A percentile compares a stretch with the other conserved stretches of the same genome.
These are phyloP conservation scores for Rauvolfia tetraphylla DNA, from an alignment of 257 asterid species.

Conservation along the genomic window DNA sequence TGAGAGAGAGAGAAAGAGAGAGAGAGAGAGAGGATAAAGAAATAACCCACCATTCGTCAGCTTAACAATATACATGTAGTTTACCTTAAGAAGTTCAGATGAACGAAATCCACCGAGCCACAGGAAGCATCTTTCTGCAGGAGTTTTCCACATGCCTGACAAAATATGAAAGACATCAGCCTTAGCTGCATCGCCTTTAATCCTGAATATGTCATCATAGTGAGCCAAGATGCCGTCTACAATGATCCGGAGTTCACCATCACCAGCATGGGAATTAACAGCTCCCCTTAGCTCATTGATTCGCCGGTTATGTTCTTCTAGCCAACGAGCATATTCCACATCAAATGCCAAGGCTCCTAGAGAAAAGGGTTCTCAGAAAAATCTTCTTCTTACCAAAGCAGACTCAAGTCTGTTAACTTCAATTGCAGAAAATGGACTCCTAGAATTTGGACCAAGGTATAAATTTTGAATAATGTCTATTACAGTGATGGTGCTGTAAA, in stretches of 20 bases:
- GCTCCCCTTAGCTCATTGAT: conserved; percentile 92
- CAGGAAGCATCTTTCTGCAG: conserved; percentile 93
- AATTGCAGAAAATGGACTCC: neutral
- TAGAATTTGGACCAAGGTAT: neutral
- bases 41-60: neutral
- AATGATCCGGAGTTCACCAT: conserved; percentile 86
- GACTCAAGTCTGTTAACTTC: neutral
- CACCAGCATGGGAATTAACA: conserved; percentile 90
- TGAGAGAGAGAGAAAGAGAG: neutral
- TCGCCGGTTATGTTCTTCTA: conserved; percentile 89
- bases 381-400: neutral
- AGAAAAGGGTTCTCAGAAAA: conserved; percentile 23
- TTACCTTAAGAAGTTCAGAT: conserved; percentile 88
- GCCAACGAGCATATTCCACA: conserved; percentile 95
- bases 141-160: conserved; percentile 99
- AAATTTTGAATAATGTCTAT: neutral
- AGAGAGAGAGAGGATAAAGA: no score
- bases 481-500: neutral
- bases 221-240: conserved; percentile 85
- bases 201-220: conserved; percentile 82
- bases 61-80: conserved; percentile 4
- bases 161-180: conserved; percentile 89
- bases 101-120: conserved; percentile 99
- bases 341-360: conserved; percentile 97
- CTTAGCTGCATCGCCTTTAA: conserved; percentile 93